A percentile compares a stretch with the other conserved stretches of the same genome.
Conservation (phyloP, 2,329 filamentous ascomycete genomes). For the Aspergillus clavatus region DNA sequence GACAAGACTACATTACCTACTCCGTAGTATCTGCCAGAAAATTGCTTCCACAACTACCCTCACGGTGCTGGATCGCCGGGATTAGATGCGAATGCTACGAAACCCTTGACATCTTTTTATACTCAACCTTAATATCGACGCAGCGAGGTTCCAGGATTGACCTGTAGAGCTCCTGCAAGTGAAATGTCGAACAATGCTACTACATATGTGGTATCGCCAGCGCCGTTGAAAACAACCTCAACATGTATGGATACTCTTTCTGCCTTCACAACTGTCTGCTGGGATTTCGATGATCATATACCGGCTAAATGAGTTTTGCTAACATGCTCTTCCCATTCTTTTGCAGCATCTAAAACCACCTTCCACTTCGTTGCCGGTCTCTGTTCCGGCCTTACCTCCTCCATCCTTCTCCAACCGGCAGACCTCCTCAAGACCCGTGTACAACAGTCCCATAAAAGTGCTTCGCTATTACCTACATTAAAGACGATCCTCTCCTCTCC, state of each 20-base stretch:
- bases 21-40: neutral
- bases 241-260: conserved; percentile 20
- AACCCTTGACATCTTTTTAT: neutral
- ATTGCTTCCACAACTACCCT: neutral
- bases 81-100: conserved; percentile 1
- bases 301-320: neutral
- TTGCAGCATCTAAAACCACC: conserved; percentile 41
- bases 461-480: conserved; percentile 64
- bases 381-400: conserved; percentile 78
- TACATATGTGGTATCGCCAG: conserved; percentile 25
- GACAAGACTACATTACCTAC: neutral
- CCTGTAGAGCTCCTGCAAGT: conserved; percentile 6
- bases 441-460: conserved; percentile 70
- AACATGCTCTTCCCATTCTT: neutral
- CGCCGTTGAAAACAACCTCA: conserved; percentile 28
- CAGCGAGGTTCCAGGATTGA: conserved; percentile 3
- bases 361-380: conserved; percentile 89
- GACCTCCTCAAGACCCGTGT: conserved; percentile 95
- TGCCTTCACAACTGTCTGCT: neutral
- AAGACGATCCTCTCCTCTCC: conserved; percentile 63
- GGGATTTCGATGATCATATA: neutral
- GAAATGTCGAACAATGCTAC: conserved; percentile 32
- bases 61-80: neutral
- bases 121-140: neutral
- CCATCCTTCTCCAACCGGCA: conserved; percentile 86